Conservation (phyloP, 2,329 filamentous ascomycete genomes). For the Curvularia verruculosa region DNA sequence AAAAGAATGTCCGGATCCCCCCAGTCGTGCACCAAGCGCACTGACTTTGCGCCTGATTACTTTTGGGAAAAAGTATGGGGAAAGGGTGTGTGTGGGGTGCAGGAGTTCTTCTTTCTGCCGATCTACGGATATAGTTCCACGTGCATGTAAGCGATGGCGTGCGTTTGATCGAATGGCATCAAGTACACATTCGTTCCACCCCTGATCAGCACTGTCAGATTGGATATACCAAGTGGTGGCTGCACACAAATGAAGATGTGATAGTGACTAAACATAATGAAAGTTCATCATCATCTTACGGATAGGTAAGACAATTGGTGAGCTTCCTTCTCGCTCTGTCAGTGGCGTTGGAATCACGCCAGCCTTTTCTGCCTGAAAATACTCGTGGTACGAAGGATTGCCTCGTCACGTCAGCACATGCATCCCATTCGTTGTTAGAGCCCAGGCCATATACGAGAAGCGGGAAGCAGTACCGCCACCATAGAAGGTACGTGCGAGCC, state of each 20-base stretch:
- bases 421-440: not conserved
- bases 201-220: not conserved
- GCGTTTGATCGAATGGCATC: not conserved
- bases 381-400: not conserved
- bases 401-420: not conserved
- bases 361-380: not conserved
- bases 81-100: not conserved
- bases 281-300: not conserved
- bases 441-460: not conserved
- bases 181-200: not conserved
- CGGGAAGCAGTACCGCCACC: not conserved
- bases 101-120: not conserved
- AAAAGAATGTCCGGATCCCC: not conserved
- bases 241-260: not conserved
- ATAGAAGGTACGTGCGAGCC: constrained; percentile 1
- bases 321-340: not conserved
- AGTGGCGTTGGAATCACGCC: not conserved
- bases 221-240: not conserved
- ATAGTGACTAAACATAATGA: not conserved
- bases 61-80: not conserved
- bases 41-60: not conserved
- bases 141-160: not conserved
- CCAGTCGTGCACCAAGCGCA: not conserved
- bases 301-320: not conserved
- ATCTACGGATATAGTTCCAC: not conserved